Base-by-base conservation (phyloP, 2,329 filamentous ascomycete species). In the Verruconis gallopava region DNA sequence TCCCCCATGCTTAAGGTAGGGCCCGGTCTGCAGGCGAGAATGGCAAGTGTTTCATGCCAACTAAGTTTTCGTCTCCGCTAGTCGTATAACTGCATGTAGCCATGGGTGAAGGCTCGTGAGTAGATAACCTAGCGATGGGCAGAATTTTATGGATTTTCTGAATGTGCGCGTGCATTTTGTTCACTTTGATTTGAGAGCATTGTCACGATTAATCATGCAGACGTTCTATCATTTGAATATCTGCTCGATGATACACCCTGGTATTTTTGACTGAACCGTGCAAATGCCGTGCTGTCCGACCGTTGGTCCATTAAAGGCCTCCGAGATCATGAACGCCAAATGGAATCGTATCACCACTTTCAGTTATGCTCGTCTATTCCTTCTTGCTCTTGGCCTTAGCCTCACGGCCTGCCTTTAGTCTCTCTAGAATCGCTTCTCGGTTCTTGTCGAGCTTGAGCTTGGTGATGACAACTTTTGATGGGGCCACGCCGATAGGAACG, bases 361-460 rank as follows among this genome's bases (percentile, higher is more conserved):
- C 30, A 36, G 21, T 13, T 37, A 37, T 42, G 37, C 42, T 21
- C 5, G 38, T n/a, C 25, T 30, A 30, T 30, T 9, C 25, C 25
- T 42, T 44, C 40, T 52, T 68, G 70, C 80, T 80, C 71, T 66
- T 68, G 73, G 86, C 86, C 65, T 70, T 70, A 64, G 77, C 73
- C 71, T 89, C 84, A 51, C 83, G 80, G 61, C 84, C 85, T 54
- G 71, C 67, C 70, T 80, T 79, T 72, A 83, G 85, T 69, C 85
- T 79, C 71, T 85, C 83, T 57, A 93, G 74, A 62, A 91, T 91
- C 65, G 71, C 72, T 76, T 91, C 84, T 56, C 85, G 81, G 71
- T 93, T 84, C 80, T 91, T 89, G 77, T 91, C 84, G 61, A 95
- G 76, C 83, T 96, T 94, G 68, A 96, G 78, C 79, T 95, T 95